These are phyloP conservation scores for Aspergillus mulundensis DNA, from an alignment of 495 filamentous ascomycete species.

Conservation along the genomic window DNA sequence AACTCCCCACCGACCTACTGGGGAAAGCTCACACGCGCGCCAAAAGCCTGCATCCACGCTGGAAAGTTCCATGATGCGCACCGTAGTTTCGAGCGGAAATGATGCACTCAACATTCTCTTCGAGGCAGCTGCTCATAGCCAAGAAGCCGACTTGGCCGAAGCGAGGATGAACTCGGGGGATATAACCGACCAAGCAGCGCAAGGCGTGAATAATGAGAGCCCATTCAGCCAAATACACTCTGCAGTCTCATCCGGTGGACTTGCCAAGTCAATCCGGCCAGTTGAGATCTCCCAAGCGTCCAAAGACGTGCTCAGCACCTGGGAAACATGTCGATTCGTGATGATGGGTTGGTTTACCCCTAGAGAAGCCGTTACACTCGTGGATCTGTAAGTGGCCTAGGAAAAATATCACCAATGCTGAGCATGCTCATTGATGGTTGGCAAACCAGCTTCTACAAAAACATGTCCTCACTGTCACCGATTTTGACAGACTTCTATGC, in stretches of 20 bases:
- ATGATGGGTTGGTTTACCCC: conserved; percentile 53
- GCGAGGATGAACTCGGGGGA: conserved; percentile 11
- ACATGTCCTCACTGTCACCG: conserved; percentile 49
- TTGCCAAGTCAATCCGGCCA: conserved; percentile 21
- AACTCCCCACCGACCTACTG: conserved; percentile 1
- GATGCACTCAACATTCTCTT: conserved; percentile 53
- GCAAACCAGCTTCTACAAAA: conserved; percentile 41
- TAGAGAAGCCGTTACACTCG: conserved; percentile 45
- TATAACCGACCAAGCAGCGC: conserved; percentile 12
- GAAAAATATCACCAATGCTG: background rate
- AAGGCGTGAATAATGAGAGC: conserved; percentile 17
- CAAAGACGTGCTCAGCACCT: conserved; percentile 38
- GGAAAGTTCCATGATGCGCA: conserved; percentile 46
- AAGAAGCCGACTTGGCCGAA: conserved; percentile 23
- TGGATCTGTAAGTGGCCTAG: conserved; percentile 47
- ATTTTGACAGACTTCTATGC: conserved; percentile 51
- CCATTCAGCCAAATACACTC: conserved; percentile 9
- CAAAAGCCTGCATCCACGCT: conserved; percentile 33
- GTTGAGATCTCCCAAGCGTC: conserved; percentile 29
- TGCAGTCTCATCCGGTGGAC: conserved; percentile 14
- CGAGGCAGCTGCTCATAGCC: conserved; percentile 43
- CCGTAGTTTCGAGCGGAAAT: conserved; percentile 47
- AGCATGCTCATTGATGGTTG: conserved; percentile 32
- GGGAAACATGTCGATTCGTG: conserved; percentile 50
- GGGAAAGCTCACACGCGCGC: conserved; percentile 10